These are phyloP conservation scores for Acacia crassicarpa DNA, from an alignment of 306 rosid genomes.

Conservation along the genomic window DNA sequence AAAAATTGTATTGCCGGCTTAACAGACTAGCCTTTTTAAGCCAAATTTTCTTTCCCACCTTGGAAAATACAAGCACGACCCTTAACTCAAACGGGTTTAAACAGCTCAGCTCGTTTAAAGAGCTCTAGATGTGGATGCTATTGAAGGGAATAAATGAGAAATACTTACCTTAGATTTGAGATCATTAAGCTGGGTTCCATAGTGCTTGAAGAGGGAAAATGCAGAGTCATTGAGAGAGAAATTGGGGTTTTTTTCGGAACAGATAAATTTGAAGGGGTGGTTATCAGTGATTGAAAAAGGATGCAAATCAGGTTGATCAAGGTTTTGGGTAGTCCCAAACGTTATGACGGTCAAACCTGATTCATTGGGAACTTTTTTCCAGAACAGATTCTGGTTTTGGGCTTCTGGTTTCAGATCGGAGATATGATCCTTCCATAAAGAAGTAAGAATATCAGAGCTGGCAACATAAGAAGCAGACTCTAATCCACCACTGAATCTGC, in stretches of 20 bases:
- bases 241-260: background rate
- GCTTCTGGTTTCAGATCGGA: background rate
- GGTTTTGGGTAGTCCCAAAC: conserved; percentile 33
- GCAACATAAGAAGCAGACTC: conserved; percentile 36
- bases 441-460: conserved; percentile 33
- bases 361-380: background rate
- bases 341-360: conserved; percentile 29
- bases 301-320: conserved; percentile 18
- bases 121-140: too few species aligned
- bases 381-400: background rate
- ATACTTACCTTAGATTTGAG: conserved; percentile 40
- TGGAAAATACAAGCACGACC: too few species aligned
- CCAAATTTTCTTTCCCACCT: too few species aligned
- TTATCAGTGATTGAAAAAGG: conserved; percentile 20
- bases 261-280: conserved; percentile 45
- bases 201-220: conserved; percentile 24
- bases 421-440: conserved; percentile 35
- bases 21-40: too few species aligned
- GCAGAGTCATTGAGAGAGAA: conserved; percentile 42
- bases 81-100: too few species aligned
- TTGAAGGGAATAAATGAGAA: background rate
- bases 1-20: too few species aligned
- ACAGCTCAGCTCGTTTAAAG: too few species aligned
- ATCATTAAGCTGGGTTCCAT: background rate
- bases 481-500: conserved; percentile 59